Conservation (phyloP, 2,329 filamentous ascomycete genomes). For the Sclerotinia minor region DNA sequence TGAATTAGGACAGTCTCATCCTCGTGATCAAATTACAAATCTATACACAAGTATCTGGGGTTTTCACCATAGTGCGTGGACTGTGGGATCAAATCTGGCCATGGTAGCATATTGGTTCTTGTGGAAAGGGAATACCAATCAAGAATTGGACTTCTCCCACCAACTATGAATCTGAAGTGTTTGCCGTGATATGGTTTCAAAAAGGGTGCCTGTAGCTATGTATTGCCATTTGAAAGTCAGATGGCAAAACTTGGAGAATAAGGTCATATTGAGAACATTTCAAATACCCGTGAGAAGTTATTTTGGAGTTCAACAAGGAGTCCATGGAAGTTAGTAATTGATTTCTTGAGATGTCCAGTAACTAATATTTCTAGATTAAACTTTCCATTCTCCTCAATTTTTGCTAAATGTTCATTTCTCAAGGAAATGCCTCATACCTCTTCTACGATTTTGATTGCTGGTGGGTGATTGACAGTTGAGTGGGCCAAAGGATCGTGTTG, state of each 20-base stretch:
- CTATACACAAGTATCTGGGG: not conserved
- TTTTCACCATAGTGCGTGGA: not conserved
- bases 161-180: not conserved
- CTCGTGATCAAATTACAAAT: not conserved
- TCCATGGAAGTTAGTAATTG: not conserved
- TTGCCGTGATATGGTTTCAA: not conserved
- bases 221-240: not conserved
- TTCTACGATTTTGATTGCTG: not conserved
- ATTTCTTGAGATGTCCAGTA: not conserved
- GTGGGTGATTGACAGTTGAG: not conserved
- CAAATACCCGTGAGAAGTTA: too few species aligned
- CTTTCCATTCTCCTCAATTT: not conserved
- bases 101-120: not conserved
- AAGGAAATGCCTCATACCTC: not conserved
- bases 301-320: not conserved
- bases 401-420: not conserved
- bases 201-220: not conserved
- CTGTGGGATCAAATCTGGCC: not conserved
- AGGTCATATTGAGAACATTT: too few species aligned
- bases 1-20: not conserved
- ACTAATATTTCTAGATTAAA: not conserved
- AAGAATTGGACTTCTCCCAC: not conserved
- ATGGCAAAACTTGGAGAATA: not conserved
- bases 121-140: not conserved
- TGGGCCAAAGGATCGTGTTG: too few species aligned